Conservation (phyloP, 345 rosid species). For the Pugionium dolabratum region DNA sequence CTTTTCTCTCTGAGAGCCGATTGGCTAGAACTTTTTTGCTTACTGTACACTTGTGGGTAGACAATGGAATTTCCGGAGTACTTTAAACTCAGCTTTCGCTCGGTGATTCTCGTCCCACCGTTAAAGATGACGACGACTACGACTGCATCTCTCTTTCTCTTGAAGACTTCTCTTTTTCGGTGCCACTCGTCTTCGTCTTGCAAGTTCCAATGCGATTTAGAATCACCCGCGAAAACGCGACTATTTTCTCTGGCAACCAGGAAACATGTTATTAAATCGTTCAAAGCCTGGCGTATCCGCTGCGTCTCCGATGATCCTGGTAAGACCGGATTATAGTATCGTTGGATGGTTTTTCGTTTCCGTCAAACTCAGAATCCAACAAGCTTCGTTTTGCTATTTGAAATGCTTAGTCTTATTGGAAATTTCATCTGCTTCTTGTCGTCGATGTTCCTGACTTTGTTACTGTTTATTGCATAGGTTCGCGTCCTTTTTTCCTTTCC, state of each 20-base stretch:
- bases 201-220: constrained; percentile 34
- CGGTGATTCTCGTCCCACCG: constrained; percentile 35
- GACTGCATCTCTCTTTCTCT: constrained; percentile 23
- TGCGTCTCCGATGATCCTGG: constrained; percentile 36
- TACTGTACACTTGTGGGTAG: neutral
- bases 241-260: constrained; percentile 32
- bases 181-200: constrained; percentile 26
- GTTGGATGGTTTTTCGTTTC: neutral
- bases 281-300: constrained; percentile 29
- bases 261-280: constrained; percentile 31
- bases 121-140: constrained; percentile 41
- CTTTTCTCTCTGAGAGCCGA: neutral
- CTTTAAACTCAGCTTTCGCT: neutral
- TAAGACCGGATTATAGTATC: constrained; percentile 7
- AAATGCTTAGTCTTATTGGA: too few relatives aligned
- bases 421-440: too few relatives aligned
- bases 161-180: constrained; percentile 16
- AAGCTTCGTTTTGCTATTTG: too few relatives aligned
- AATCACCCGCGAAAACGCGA: constrained; percentile 48
- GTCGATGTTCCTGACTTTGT: neutral
- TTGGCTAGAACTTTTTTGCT: neutral
- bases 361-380: neutral
- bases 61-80: neutral
- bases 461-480: constrained; percentile 30
- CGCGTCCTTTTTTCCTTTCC: constrained; percentile 24